A percentile compares a stretch with the other conserved stretches of the same genome.
phyloP scores from a whole-genome alignment of 2,329 filamentous ascomycete species.

The Fusarium setosum region DNA sequence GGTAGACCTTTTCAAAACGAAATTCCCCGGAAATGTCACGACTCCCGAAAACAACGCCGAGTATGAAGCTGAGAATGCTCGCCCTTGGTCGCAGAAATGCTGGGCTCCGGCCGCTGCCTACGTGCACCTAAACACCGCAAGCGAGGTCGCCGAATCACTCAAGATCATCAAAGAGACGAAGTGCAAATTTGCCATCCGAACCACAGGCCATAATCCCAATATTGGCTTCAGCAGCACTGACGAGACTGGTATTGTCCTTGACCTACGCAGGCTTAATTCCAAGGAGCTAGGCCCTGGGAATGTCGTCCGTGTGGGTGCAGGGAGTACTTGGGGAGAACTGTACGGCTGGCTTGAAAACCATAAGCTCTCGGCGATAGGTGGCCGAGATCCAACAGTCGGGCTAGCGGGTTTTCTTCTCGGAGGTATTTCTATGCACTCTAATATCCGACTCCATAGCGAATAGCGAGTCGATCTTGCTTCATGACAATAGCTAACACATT shows the following conservation, averaged over 20 bases:
- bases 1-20: background rate
- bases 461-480: rapidly evolving
- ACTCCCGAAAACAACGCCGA: background rate
- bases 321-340: background rate
- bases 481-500: background rate
- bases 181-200: background rate
- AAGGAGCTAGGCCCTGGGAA: background rate
- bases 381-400: background rate
- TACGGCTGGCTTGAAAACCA: background rate
- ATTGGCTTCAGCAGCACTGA: background rate
- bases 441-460: background rate
- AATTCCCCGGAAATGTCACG: background rate
- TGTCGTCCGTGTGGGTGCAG: background rate
- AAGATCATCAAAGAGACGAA: background rate
- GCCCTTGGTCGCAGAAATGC: background rate
- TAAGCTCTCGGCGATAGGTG: background rate
- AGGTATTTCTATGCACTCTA: background rate
- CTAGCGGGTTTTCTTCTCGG: background rate
- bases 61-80: background rate
- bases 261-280: background rate
- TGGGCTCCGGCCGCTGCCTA: background rate
- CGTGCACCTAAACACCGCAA: background rate
- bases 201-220: background rate
- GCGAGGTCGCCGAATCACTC: background rate
- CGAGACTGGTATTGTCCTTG: background rate